Base-by-base conservation (phyloP, 257 asterid species). In the Solanum virginianum region DNA sequence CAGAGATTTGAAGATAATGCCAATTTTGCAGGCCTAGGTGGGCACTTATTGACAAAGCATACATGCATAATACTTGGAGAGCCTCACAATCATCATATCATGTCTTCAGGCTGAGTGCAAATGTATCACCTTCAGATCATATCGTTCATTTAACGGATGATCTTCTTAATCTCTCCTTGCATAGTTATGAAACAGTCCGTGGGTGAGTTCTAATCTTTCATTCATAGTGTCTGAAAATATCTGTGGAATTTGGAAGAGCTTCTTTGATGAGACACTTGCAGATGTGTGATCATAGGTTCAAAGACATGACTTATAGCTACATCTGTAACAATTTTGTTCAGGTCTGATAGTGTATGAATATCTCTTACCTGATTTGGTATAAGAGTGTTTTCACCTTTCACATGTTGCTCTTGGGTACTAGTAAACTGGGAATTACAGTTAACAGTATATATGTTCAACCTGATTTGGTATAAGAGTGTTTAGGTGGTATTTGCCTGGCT, bases 31-130 rank as follows among this genome's bases (percentile, higher is more conserved):
- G 99, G 92, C 98, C 99, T 86, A 89, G 95, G 84, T 97, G 99
- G 99, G 95, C 98, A 80, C 94, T 93, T 80, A 88, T 94, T 29
- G 98, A 97, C 94, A 95, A 97, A 92, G 92, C 97, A 53, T 92
- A 92, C 85, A 94, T 95, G 98, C 99, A 95, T 84, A 92, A 90
- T 88, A 95, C 97, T 81, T 97, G 99, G 99, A 93, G 99, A 91
- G 91, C 98, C 85, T 95, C 99, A 74, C 99, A 97, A 83, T 89
- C 99, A 80, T 90, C 98, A 63, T 94, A 92, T 92, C 98, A 95
- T 91, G 86, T 93, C 89, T 93, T 87, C 90, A 96, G 96, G 57
- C 85, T 89, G n/a, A 86, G 88, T 63, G 90, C 89, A 80, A 92
- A 91, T 86, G 51, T 88, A 54, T 86, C 88, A 86, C 98, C 99